Conservation (phyloP, 371 early-diverging fungal genomes). For the Choanephora cucurbitarum region DNA sequence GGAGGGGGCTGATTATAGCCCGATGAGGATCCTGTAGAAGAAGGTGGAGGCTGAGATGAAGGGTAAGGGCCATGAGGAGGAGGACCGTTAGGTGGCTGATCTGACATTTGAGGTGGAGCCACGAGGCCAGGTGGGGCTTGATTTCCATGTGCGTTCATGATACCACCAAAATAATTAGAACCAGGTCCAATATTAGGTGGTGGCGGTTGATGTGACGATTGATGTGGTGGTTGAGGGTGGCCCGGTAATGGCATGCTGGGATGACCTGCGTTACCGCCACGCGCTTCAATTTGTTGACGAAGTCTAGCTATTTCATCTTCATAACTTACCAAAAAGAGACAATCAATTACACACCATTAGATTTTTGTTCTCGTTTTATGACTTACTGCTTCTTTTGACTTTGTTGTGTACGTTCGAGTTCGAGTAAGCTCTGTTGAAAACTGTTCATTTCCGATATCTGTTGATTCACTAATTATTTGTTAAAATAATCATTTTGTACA, state of each 20-base stretch:
- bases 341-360: background rate
- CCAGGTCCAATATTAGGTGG: constrained; percentile 55
- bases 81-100: constrained; percentile 29
- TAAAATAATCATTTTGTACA: too few relatives aligned
- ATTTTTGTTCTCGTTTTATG: background rate
- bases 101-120: constrained; percentile 44
- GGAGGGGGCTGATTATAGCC: constrained; percentile 6
- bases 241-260: constrained; percentile 17
- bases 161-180: constrained; percentile 51
- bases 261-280: constrained; percentile 28
- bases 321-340: constrained; percentile 36
- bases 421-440: constrained; percentile 79
- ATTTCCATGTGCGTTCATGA: constrained; percentile 46
- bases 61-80: constrained; percentile 11
- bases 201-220: constrained; percentile 32
- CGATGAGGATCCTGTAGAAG: constrained; percentile 5
- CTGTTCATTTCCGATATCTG: constrained; percentile 81
- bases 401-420: constrained; percentile 81
- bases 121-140: constrained; percentile 35
- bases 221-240: constrained; percentile 25
- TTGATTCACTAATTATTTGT: constrained; percentile 49
- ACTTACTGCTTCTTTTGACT: constrained; percentile 73
- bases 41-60: constrained; percentile 13
- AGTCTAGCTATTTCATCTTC: constrained; percentile 54
- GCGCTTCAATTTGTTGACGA: constrained; percentile 49